Evolutionary conservation across 257 asterid species (phyloP).

Genomic region (Jasminum sambac): DNA sequence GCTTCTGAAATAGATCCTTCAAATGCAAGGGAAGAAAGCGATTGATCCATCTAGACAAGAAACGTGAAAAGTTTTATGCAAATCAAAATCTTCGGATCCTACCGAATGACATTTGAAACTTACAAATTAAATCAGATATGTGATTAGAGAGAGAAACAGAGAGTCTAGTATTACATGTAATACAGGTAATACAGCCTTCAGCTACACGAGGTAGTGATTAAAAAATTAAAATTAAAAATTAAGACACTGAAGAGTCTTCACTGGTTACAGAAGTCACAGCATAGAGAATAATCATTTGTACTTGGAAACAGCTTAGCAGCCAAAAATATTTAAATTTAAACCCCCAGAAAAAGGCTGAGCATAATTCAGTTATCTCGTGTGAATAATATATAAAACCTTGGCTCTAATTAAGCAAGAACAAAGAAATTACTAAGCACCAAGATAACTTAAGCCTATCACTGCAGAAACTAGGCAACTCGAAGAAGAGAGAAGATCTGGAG

Average conservation of each 20-base stretch:
- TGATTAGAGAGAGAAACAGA: neutral
- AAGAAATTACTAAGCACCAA: neutral
- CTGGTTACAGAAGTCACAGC: neutral
- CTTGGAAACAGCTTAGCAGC: neutral
- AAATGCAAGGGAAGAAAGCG: conserved; percentile 70
- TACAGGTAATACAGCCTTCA: conserved; percentile 12
- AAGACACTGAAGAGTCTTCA: neutral
- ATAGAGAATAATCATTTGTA: neutral
- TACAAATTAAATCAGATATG: neutral
- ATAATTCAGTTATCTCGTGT: neutral
- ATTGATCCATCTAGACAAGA: conserved; percentile 67
- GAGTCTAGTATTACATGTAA: neutral
- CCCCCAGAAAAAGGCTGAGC: neutral
- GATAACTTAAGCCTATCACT: neutral
- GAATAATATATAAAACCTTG: neutral
- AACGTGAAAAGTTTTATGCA: conserved; percentile 18
- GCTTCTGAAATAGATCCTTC: conserved; percentile 83
- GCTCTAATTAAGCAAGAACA: neutral
- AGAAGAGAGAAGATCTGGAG: neutral
- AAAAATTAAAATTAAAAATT: too few relatives aligned
- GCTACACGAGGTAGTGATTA: neutral
- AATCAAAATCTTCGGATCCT: conserved; percentile 9
- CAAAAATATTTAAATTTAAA: neutral
- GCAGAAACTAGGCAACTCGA: neutral
- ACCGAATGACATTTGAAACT: neutral